A percentile compares a stretch with the other conserved stretches of the same genome.
phyloP scores from a whole-genome alignment of 805 yeast species.

The Jamesozyma spencerorum region DNA sequence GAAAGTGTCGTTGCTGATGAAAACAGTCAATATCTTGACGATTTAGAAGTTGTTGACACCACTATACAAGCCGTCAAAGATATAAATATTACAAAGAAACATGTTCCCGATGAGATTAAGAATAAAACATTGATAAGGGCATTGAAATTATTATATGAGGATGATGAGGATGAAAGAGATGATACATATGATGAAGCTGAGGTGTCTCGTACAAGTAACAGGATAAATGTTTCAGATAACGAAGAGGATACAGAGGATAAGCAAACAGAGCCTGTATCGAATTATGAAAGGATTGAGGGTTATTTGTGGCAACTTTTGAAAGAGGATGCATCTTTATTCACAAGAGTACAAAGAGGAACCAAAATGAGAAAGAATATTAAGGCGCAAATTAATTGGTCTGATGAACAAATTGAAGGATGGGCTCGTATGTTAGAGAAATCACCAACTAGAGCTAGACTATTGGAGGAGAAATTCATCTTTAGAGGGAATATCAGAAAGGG shows the following conservation, averaged over 20 bases:
- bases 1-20: neutral
- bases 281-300: slow-evolving; percentile 41
- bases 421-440: slow-evolving; percentile 60
- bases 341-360: slow-evolving; percentile 41
- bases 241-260: slow-evolving; percentile 7
- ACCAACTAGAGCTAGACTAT: slow-evolving; percentile 48
- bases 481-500: slow-evolving; percentile 32
- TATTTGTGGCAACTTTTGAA: slow-evolving; percentile 49
- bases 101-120: slow-evolving; percentile 41
- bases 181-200: slow-evolving; percentile 59
- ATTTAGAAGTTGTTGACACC: neutral
- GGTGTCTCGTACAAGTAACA: slow-evolving; percentile 12
- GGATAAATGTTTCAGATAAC: slow-evolving; percentile 2
- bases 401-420: slow-evolving; percentile 94
- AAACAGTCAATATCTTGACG: slow-evolving; percentile 4
- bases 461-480: slow-evolving; percentile 55
- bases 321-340: slow-evolving; percentile 41
- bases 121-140: slow-evolving; percentile 54
- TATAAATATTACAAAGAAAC: slow-evolving; percentile 11
- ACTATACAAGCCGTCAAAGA: slow-evolving; percentile 3
- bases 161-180: slow-evolving; percentile 81
- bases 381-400: slow-evolving; percentile 56
- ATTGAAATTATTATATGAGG: slow-evolving; percentile 52
- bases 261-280: slow-evolving; percentile 10
- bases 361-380: slow-evolving; percentile 44